Conservation (phyloP, 495 filamentous ascomycete genomes). For the Aspergillus cristatus region DNA sequence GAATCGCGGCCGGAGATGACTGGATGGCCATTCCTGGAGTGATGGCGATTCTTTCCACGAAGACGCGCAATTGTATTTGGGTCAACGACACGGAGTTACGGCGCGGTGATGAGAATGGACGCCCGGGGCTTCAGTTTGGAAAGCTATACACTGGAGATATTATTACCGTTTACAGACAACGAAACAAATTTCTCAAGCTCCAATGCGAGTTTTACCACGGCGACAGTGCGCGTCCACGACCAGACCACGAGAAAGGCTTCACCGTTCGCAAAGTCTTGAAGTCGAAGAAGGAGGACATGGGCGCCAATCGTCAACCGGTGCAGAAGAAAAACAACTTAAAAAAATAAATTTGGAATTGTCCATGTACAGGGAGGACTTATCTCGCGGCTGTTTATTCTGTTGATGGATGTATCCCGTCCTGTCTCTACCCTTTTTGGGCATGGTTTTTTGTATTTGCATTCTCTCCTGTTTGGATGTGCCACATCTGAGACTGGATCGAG, state of each 20-base stretch:
- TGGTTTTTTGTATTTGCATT: conserved; percentile 5
- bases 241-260: conserved; percentile 33
- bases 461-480: too few species aligned
- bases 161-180: conserved; percentile 52
- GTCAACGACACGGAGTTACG: conserved; percentile 58
- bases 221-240: conserved; percentile 35
- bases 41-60: conserved; percentile 61
- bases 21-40: conserved; percentile 47
- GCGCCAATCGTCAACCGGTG: conserved; percentile 20
- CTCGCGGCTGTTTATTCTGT: too few species aligned
- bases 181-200: conserved; percentile 37
- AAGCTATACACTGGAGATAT: conserved; percentile 63
- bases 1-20: conserved; percentile 44
- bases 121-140: conserved; percentile 49
- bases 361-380: background rate
- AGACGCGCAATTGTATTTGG: conserved; percentile 57
- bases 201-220: conserved; percentile 47
- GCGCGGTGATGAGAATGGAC: conserved; percentile 30
- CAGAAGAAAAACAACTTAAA: conserved; percentile 11
- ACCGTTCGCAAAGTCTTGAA: conserved; percentile 25
- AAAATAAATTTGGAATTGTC: conserved; percentile 2
- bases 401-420: too few species aligned
- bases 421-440: too few species aligned
- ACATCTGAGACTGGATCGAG: too few species aligned
- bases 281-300: conserved; percentile 15